phyloP scores from a whole-genome alignment of 441 rosid species.

The Breynia disticha region DNA sequence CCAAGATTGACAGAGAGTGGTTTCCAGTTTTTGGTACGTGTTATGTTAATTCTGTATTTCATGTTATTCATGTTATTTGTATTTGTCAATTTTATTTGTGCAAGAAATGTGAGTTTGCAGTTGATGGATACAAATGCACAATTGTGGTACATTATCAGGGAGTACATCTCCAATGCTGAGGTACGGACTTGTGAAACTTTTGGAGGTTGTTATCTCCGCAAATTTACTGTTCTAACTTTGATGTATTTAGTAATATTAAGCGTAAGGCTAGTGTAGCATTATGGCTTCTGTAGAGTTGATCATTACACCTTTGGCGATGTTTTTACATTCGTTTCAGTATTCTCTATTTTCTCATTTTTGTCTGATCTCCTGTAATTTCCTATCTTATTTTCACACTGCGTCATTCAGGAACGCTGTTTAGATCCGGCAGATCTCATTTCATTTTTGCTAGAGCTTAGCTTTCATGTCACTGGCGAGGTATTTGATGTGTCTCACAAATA shows the following conservation, averaged over 20 bases:
- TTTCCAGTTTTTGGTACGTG: slow-evolving; percentile 92
- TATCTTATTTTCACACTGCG: slow-evolving; percentile 7
- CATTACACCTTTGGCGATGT: too few relatives aligned
- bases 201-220: slow-evolving; percentile 9
- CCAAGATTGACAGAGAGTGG: slow-evolving; percentile 86
- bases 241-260: background rate
- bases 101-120: slow-evolving; percentile 30
- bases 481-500: slow-evolving; percentile 5
- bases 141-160: slow-evolving; percentile 94
- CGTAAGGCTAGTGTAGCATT: background rate
- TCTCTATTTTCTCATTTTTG: too few relatives aligned
- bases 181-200: slow-evolving; percentile 26
- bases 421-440: slow-evolving; percentile 86
- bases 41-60: slow-evolving; percentile 17
- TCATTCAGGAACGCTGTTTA: slow-evolving; percentile 67
- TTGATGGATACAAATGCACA: slow-evolving; percentile 98
- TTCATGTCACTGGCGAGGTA: slow-evolving; percentile 91
- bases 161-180: slow-evolving; percentile 91
- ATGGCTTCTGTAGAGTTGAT: too few relatives aligned
- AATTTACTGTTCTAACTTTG: background rate
- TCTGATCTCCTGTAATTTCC: background rate
- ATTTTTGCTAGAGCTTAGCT: slow-evolving; percentile 93
- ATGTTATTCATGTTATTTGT: slow-evolving; percentile 10
- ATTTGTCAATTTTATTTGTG: slow-evolving; percentile 17
- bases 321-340: too few relatives aligned